Evolutionary conservation across 345 rosid species (phyloP).

Genomic region (Brassica carinata): DNA sequence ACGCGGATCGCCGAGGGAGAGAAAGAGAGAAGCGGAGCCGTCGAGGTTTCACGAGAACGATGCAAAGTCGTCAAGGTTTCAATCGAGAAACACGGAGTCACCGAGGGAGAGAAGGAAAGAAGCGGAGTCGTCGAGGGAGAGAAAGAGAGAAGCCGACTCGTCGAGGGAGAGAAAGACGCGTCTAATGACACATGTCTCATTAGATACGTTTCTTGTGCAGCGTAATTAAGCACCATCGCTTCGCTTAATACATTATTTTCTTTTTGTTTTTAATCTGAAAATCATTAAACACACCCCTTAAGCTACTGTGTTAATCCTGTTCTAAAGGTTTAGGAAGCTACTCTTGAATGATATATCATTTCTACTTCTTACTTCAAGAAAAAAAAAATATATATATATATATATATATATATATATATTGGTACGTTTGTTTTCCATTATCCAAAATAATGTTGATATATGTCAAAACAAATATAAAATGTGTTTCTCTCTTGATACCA

Average conservation of each 20-base stretch:
- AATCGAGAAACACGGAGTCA: background rate
- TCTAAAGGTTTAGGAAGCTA: background rate
- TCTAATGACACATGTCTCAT: background rate
- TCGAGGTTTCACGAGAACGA: background rate
- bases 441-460: background rate
- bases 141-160: background rate
- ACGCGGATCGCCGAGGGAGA: background rate
- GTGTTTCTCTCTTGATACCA: background rate
- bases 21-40: background rate
- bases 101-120: background rate
- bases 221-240: background rate
- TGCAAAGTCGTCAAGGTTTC: background rate
- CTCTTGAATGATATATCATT: background rate
- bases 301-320: background rate
- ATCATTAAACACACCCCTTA: background rate
- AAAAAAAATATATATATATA: no score
- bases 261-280: no score
- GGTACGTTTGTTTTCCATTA: background rate
- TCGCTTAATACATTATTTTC: background rate
- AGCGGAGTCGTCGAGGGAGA: background rate
- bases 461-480: background rate
- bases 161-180: background rate
- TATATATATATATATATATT: constrained; percentile 6
- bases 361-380: background rate
- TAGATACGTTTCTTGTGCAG: background rate